Evolutionary conservation across 805 yeast species (phyloP).

Genomic region (Ogataea glucozyma): DNA sequence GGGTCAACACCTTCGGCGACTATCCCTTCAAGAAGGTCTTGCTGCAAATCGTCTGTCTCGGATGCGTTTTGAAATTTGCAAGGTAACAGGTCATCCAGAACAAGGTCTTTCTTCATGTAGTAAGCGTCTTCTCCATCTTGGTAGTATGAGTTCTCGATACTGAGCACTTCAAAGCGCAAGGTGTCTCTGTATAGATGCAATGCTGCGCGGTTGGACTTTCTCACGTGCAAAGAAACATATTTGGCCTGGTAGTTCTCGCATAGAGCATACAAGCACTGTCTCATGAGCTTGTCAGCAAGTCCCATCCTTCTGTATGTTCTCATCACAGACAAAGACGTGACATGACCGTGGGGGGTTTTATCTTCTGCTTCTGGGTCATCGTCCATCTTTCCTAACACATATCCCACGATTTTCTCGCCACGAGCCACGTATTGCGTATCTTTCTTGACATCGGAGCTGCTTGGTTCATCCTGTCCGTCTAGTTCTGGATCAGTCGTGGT

Average conservation of each 20-base stretch:
- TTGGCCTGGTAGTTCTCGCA: slow-evolving; percentile 79
- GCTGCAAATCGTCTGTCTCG: slow-evolving; percentile 56
- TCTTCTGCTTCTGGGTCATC: slow-evolving; percentile 73
- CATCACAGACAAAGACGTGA: slow-evolving; percentile 92
- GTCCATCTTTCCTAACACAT: slow-evolving; percentile 94
- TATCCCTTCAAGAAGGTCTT: slow-evolving; percentile 44
- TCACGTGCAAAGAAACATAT: slow-evolving; percentile 87
- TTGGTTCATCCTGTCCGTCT: slow-evolving; percentile 26
- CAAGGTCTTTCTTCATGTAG: slow-evolving; percentile 78
- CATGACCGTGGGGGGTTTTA: slow-evolving; percentile 83
- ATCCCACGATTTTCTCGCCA: slow-evolving; percentile 89
- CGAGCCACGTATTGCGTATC: slow-evolving; percentile 55
- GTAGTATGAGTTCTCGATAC: slow-evolving; percentile 85
- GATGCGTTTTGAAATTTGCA: slow-evolving; percentile 50
- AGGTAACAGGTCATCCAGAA: slow-evolving; percentile 62
- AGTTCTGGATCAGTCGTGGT: slow-evolving; percentile 62
- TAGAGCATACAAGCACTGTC: slow-evolving; percentile 73
- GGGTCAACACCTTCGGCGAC: slow-evolving; percentile 13
- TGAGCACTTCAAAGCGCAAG: slow-evolving; percentile 74
- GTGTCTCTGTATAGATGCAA: slow-evolving; percentile 87
- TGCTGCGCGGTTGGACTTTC: slow-evolving; percentile 93
- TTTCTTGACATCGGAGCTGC: slow-evolving; percentile 20
- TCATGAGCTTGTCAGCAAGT: slow-evolving; percentile 86
- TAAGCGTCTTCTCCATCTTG: slow-evolving; percentile 98
- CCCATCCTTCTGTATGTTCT: slow-evolving; percentile 95